phyloP scores from a whole-genome alignment of 306 rosid species.

The Medicago truncatula region MtrunA17r5.0-ANR NC_053049.1:7839501-7840000 shows the following conservation, averaged over 20 bases:
- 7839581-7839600: slow-evolving; percentile 54
- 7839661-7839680: slow-evolving; percentile 71
- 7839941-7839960: slow-evolving; percentile 96
- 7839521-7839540: slow-evolving; percentile 69
- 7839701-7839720: slow-evolving; percentile 72
- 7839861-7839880: slow-evolving; percentile 70
- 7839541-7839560: slow-evolving; percentile 62
- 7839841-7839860: slow-evolving; percentile 61
- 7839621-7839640: slow-evolving; percentile 56
- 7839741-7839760: slow-evolving; percentile 65
- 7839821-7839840: slow-evolving; percentile 82
- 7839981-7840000: slow-evolving; percentile 79
- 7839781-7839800: slow-evolving; percentile 64
- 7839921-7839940: slow-evolving; percentile 94
- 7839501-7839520: slow-evolving; percentile 54
- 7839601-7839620: slow-evolving; percentile 68
- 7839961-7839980: slow-evolving; percentile 85
- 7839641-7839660: slow-evolving; percentile 66
- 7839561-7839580: slow-evolving; percentile 73
- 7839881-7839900: slow-evolving; percentile 72
- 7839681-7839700: slow-evolving; percentile 52
- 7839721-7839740: slow-evolving; percentile 70
- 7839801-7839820: slow-evolving; percentile 62
- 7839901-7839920: slow-evolving; percentile 72
- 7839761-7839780: slow-evolving; percentile 66